Base-by-base conservation (phyloP, 2,329 filamentous ascomycete genomes). In the Claviceps purpurea region DNA sequence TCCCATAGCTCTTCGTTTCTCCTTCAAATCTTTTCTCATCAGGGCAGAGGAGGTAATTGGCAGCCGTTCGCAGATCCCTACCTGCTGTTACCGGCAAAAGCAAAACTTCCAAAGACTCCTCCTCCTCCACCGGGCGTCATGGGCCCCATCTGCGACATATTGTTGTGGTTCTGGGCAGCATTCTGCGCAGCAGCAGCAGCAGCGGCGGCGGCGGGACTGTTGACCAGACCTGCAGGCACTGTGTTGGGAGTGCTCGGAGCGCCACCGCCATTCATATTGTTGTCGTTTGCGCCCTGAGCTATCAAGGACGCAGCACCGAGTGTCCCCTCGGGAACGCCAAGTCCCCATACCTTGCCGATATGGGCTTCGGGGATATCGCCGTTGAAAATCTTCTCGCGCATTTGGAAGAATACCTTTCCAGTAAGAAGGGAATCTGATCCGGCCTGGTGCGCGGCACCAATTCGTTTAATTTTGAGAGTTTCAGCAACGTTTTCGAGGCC, bases 401-500 rank as follows among this genome's bases (percentile, higher is more conserved):
- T 85, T 62, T 89, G 86, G 79, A 95, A 98, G 70, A 96, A 98
- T 34, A 96, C 89, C 60, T 86, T 85, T 48, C 93, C 93, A 0
- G 93, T 98, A 34, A 98, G 79, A 60, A 96, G 79, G 20, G 89
- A 91, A 68, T 98, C 93, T 0, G 88, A 95, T 30, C 91, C 93
- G 41, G 90, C 93, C 64, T 95, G 90, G 66, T 98, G 93, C 50
- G 89, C 87, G 38, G 83, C 81, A 11, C 93, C 93, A 37, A 94
- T 76, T 48, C 93, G 82, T 70, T 93, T 89, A 53, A 96, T 85
- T 62, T 89, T 91, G 55, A 98, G 80, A 55, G 90, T 87, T 57
- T 97, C 91, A 13, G 91, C 91, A 58, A 97, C 88, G 66, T 93
- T 89, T 66, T 96, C 90, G 16, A 98, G 77, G 2, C 89, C 89